Percentiles rank a stretch among this genome's conserved stretches.
phyloP scores from a whole-genome alignment of 1,284 basidiomycete genomes.

The Wolfiporia cocos region DNA sequence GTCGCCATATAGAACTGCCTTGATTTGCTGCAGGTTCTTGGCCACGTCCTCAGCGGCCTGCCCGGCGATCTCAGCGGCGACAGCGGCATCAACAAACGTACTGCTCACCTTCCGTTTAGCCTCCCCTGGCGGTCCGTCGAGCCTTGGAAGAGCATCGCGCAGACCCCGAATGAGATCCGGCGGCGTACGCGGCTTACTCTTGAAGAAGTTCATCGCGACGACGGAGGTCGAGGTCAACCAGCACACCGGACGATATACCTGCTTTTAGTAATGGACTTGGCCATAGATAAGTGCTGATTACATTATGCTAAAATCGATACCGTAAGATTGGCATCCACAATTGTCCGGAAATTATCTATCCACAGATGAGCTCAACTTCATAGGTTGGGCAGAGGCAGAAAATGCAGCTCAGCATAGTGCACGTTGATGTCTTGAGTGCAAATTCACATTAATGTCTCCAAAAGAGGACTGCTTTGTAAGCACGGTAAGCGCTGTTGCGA shows the following conservation, averaged over 20 bases:
- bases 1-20: constrained; percentile 82
- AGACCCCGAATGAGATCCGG: constrained; percentile 79
- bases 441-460: too few species aligned
- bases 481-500: too few species aligned
- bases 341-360: background rate
- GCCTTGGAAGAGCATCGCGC: constrained; percentile 70
- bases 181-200: constrained; percentile 80
- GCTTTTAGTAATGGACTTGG: background rate
- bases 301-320: background rate
- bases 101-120: constrained; percentile 67
- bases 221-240: background rate
- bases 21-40: constrained; percentile 88
- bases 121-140: constrained; percentile 76
- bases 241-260: background rate
- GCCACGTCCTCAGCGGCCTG: constrained; percentile 85
- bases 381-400: background rate
- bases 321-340: background rate
- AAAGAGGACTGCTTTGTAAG: too few species aligned
- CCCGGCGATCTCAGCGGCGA: background rate
- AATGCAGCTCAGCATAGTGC: background rate
- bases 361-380: background rate
- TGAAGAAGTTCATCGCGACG: constrained; percentile 86
- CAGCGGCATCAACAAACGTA: background rate
- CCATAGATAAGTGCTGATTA: background rate
- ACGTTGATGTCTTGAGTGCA: too few species aligned